phyloP scores from a whole-genome alignment of 139 green algal species.

The Coelastrella sp. region DNA sequence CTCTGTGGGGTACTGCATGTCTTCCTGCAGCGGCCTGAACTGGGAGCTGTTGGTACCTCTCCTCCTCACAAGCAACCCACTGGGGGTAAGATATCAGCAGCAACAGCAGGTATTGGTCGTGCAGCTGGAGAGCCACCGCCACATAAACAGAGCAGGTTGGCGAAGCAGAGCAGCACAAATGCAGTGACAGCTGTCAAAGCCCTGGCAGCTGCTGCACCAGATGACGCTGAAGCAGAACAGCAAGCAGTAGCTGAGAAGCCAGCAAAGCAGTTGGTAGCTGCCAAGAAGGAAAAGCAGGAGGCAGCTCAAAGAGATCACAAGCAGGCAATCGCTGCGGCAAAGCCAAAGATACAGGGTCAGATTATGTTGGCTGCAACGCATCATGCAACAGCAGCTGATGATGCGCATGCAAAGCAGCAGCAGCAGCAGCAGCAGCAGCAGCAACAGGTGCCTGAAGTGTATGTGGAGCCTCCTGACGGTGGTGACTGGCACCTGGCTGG shows the following conservation, averaged over 20 bases:
- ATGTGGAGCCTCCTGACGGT: not conserved
- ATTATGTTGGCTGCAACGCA: not conserved
- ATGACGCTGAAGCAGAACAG: not conserved
- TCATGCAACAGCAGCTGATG: not conserved
- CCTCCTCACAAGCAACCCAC: not conserved
- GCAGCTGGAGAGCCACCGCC: not conserved
- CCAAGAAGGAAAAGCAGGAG: constrained; percentile 1
- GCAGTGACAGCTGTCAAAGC: not conserved
- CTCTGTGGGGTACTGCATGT: not conserved
- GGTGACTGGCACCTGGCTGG: not conserved
- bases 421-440: not conserved
- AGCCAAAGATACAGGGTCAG: not conserved
- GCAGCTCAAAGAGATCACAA: not conserved
- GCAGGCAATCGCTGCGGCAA: not conserved
- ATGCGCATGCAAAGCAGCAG: not conserved
- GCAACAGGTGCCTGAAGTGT: not conserved
- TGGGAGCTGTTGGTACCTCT: not conserved
- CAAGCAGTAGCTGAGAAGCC: constrained; percentile 23
- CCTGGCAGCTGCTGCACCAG: not conserved
- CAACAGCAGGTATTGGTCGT: not conserved
- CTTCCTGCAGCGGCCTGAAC: constrained; percentile 23
- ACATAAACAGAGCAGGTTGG: constrained; percentile 25
- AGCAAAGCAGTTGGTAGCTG: not conserved
- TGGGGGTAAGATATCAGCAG: not conserved
- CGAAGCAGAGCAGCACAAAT: constrained; percentile 21